Conservation (phyloP, 768 basidiomycete genomes). For the Lactarius quietus region DNA sequence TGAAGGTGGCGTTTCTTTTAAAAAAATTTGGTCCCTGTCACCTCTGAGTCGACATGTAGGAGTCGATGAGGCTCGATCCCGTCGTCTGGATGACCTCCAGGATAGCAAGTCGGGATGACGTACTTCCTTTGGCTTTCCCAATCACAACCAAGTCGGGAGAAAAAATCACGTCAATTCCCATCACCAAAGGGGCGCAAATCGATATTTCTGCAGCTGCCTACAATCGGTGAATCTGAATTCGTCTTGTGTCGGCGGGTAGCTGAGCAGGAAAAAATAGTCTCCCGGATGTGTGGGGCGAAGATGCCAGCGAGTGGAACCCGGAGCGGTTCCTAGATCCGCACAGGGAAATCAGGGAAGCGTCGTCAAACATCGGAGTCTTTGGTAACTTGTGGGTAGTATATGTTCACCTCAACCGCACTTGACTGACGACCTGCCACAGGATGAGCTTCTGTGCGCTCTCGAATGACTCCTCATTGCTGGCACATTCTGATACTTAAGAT, state of each 20-base stretch:
- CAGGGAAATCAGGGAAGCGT: neutral
- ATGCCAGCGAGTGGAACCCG: slow-evolving; percentile 14
- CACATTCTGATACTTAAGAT: no score
- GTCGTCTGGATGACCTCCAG: no score
- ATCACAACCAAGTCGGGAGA: no score
- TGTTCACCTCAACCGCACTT: neutral
- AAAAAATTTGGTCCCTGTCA: no score
- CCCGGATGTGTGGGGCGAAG: slow-evolving; percentile 4
- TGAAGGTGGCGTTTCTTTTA: slow-evolving; percentile 4
- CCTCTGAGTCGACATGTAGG: no score
- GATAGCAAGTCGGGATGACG: no score
- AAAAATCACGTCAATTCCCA: no score
- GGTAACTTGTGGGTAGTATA: slow-evolving; percentile 6
- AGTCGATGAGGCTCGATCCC: no score
- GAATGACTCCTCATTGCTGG: no score
- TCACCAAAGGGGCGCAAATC: slow-evolving; percentile 10
- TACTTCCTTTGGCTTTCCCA: no score
- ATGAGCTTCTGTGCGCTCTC: slow-evolving; percentile 13
- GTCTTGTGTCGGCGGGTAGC: neutral
- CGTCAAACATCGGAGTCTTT: slow-evolving; percentile 2
- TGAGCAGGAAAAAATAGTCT: neutral
- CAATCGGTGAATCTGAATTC: slow-evolving; percentile 2
- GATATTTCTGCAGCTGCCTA: neutral
- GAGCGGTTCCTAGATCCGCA: slow-evolving; percentile 8
- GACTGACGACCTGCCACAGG: neutral